Percentiles rank a stretch among this genome's conserved stretches.
Conservation (phyloP, 2,329 filamentous ascomycete genomes). For the Ophiostoma montium region DNA sequence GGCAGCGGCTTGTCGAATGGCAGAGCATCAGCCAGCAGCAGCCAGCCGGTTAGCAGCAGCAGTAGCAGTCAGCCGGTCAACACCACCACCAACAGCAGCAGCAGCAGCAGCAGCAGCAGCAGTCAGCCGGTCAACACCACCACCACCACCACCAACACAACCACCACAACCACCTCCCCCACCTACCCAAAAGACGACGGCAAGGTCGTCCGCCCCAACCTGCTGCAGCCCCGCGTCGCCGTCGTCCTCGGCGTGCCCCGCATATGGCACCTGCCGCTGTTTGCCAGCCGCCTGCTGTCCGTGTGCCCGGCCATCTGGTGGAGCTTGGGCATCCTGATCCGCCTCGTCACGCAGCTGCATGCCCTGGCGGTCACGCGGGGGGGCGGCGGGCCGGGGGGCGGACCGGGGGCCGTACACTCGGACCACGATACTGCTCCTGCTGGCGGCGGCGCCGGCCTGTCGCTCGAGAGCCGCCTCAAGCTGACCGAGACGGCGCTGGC, state of each 20-base stretch:
- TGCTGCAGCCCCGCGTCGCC: conserved; percentile 63
- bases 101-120: background rate
- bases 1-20: background rate
- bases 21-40: background rate
- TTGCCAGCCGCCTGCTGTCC: conserved; percentile 58
- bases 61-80: background rate
- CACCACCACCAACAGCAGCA: background rate
- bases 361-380: conserved; percentile 11
- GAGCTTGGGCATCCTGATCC: conserved; percentile 54
- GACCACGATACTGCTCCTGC: too few relatives aligned
- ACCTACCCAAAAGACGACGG: conserved; percentile 4
- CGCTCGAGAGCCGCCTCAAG: conserved; percentile 32
- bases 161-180: background rate
- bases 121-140: too few relatives aligned
- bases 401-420: too few relatives aligned
- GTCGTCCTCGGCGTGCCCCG: conserved; percentile 61
- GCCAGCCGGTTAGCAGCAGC: conserved; percentile 2
- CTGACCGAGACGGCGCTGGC: conserved; percentile 58
- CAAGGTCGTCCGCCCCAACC: conserved; percentile 20
- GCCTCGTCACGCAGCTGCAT: conserved; percentile 51
- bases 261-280: conserved; percentile 59
- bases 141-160: too few relatives aligned
- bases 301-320: conserved; percentile 58
- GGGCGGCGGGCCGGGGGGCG: too few relatives aligned
- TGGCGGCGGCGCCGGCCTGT: conserved; percentile 10